Percentiles rank a stretch among this genome's conserved stretches.
phyloP scores from a whole-genome alignment of 2,329 filamentous ascomycete genomes.

The Lachnellula subtilissima region DNA sequence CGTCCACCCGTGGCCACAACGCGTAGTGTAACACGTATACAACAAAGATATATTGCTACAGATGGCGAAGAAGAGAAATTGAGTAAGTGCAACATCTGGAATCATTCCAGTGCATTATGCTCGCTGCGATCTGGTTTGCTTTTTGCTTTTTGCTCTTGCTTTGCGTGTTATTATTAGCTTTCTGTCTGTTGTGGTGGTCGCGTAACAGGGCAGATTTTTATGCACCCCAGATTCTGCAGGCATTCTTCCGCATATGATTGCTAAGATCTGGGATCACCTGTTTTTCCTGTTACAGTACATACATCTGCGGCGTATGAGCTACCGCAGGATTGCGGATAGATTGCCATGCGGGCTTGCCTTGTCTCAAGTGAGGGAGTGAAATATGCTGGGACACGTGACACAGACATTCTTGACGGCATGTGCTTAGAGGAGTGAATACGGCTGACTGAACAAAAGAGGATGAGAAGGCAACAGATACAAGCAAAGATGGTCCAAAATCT shows the following conservation, averaged over 20 bases:
- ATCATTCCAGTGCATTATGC: not conserved
- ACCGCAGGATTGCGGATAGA: not conserved
- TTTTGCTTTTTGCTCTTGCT: not conserved
- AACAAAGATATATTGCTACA: not conserved
- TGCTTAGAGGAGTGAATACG: not conserved
- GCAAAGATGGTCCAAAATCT: conserved; percentile 5
- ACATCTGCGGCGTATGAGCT: not conserved
- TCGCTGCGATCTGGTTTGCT: no score
- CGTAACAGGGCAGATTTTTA: not conserved
- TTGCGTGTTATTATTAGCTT: not conserved
- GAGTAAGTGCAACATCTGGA: not conserved
- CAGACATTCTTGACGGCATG: no score
- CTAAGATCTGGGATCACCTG: not conserved
- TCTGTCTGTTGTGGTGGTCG: not conserved
- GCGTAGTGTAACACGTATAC: not conserved
- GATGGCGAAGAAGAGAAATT: not conserved
- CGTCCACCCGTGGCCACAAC: not conserved
- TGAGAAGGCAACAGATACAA: not conserved
- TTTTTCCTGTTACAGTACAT: not conserved
- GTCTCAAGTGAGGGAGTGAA: not conserved
- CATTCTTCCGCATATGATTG: not conserved
- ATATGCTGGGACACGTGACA: not conserved
- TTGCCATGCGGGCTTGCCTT: not conserved
- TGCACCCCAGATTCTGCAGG: conserved; percentile 7
- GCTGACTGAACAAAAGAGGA: not conserved